Conservation (phyloP, 2,329 filamentous ascomycete genomes). For the Coniochaeta sp. region DNA sequence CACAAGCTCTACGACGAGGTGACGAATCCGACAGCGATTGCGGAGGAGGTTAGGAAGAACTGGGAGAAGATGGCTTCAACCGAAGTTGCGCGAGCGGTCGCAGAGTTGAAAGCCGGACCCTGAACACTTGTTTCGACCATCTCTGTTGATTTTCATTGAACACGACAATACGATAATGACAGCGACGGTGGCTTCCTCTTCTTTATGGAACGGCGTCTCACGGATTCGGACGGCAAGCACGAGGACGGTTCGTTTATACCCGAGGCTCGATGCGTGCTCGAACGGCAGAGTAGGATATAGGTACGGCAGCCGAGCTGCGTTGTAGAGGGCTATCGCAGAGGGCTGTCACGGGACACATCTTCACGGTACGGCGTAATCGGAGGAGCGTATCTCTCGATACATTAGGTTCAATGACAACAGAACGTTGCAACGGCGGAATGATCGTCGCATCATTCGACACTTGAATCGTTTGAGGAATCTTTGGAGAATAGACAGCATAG, state of each 20-base stretch:
- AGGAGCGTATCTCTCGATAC: not conserved
- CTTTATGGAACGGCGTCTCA: slow-evolving; percentile 2
- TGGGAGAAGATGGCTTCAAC: slow-evolving; percentile 71
- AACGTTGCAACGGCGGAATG: not conserved
- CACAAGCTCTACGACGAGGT: slow-evolving; percentile 75
- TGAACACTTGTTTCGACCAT: not conserved
- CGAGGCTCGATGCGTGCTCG: slow-evolving; percentile 1
- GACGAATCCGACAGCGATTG: slow-evolving; percentile 46
- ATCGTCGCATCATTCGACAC: not conserved
- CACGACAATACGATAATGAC: slow-evolving; percentile 3
- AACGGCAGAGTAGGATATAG: not conserved
- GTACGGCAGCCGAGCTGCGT: not conserved
- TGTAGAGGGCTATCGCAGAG: not conserved
- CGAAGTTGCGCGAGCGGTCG: slow-evolving; percentile 72
- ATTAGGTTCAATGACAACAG: not conserved
- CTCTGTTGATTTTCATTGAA: slow-evolving; percentile 5
- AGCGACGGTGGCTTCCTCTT: slow-evolving; percentile 6
- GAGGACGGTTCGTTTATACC: not conserved
- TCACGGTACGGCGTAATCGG: not conserved
- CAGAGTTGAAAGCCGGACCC: slow-evolving; percentile 41
- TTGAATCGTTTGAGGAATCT: not conserved
- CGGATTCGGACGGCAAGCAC: not conserved
- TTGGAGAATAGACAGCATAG: not conserved
- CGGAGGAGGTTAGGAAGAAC: slow-evolving; percentile 56
- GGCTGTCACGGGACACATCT: slow-evolving; percentile 4